Conservation (phyloP, 2,329 filamentous ascomycete species). For the Claviceps cyperi region DNA sequence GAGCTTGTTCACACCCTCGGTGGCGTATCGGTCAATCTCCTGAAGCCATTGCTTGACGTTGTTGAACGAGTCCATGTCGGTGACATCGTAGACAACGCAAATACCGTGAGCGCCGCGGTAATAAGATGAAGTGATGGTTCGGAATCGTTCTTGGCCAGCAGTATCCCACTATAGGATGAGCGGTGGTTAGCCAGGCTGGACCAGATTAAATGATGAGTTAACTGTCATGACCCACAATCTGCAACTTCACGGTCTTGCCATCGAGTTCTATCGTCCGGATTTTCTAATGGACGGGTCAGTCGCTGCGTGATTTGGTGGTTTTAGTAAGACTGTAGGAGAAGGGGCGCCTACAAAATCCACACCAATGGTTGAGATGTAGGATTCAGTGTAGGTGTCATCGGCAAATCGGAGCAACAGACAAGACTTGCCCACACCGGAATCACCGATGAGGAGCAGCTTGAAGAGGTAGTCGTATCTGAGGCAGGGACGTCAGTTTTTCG, state of each 20-base stretch:
- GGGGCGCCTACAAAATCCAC: slow-evolving; percentile 81
- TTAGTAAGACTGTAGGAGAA: not conserved
- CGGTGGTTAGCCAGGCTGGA: not conserved
- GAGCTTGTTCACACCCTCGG: slow-evolving; percentile 98
- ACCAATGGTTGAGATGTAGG: slow-evolving; percentile 98
- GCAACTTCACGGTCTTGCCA: slow-evolving; percentile 98
- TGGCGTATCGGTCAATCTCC: slow-evolving; percentile 98
- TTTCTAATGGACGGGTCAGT: slow-evolving; percentile 49
- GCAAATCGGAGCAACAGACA: slow-evolving; percentile 95
- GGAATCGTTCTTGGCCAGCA: slow-evolving; percentile 96
- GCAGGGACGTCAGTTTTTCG: slow-evolving; percentile 11
- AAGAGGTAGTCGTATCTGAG: slow-evolving; percentile 99
- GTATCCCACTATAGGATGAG: slow-evolving; percentile 72
- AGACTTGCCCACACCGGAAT: slow-evolving; percentile 99
- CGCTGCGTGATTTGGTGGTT: not conserved
- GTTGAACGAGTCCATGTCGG: slow-evolving; percentile 99
- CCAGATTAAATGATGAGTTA: not conserved
- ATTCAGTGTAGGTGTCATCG: slow-evolving; percentile 98
- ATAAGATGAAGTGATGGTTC: slow-evolving; percentile 98
- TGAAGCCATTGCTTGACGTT: slow-evolving; percentile 99
- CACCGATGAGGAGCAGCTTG: slow-evolving; percentile 99
- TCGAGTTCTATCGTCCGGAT: slow-evolving; percentile 99
- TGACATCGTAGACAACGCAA: slow-evolving; percentile 99
- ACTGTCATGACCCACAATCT: slow-evolving; percentile 59
- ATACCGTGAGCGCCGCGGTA: slow-evolving; percentile 98